Conservation (phyloP, 1,139 yeast species). For the Geotrichum armillariae region DNA sequence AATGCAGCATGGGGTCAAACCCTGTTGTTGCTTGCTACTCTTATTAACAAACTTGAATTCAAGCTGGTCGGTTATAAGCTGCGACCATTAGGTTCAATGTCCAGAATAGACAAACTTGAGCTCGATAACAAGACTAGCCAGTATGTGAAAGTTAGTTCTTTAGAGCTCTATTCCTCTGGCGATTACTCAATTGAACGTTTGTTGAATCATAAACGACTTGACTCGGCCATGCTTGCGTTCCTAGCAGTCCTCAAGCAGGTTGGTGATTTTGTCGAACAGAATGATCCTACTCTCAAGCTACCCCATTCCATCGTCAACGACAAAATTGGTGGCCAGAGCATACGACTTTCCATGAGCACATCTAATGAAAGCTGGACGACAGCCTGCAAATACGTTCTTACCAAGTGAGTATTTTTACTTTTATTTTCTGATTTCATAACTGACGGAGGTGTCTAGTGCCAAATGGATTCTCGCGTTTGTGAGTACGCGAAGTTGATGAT, state of each 20-base stretch:
- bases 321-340: constrained; percentile 74
- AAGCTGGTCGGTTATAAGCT: constrained; percentile 60
- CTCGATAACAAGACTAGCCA: constrained; percentile 39
- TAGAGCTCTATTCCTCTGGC: constrained; percentile 59
- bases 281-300: constrained; percentile 61
- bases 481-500: constrained; percentile 24
- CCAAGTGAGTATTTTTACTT: constrained; percentile 43
- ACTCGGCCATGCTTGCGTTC: constrained; percentile 74
- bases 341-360: constrained; percentile 61
- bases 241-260: constrained; percentile 62
- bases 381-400: constrained; percentile 78
- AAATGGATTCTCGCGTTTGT: constrained; percentile 45
- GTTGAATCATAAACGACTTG: constrained; percentile 69
- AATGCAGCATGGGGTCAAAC: constrained; percentile 93
- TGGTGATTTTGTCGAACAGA: constrained; percentile 48
- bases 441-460: constrained; percentile 24
- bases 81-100: constrained; percentile 82
- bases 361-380: constrained; percentile 85
- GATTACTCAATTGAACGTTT: constrained; percentile 69
- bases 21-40: constrained; percentile 64
- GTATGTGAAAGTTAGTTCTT: constrained; percentile 39
- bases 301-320: constrained; percentile 71
- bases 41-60: constrained; percentile 57
- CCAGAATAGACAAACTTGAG: constrained; percentile 66
- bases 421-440: constrained; percentile 1